Percentiles rank a stretch among this genome's conserved stretches.
These are phyloP conservation scores for Conringia planisiliqua DNA, from an alignment of 345 rosid species.

Conservation along the genomic window DNA sequence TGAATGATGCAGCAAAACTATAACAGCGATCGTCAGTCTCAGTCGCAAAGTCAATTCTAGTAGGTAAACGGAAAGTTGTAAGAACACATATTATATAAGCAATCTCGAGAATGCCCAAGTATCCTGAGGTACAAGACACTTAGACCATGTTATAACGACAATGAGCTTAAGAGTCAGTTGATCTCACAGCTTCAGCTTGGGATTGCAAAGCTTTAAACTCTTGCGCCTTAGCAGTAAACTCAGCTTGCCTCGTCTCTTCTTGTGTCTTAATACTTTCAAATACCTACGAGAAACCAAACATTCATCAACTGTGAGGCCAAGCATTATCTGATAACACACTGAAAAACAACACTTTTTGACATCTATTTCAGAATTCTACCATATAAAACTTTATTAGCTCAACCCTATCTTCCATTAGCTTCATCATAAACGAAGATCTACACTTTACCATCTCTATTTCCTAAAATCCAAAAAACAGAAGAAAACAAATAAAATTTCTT, in stretches of 20 bases:
- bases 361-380: not conserved
- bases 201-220: constrained; percentile 87
- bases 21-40: not conserved
- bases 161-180: not conserved
- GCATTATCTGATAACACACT: not conserved
- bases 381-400: not conserved
- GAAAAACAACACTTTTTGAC: not conserved
- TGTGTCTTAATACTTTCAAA: constrained; percentile 73
- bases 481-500: not conserved
- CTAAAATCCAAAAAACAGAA: not conserved
- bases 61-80: not conserved
- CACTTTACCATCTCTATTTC: not conserved
- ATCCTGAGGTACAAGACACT: not conserved
- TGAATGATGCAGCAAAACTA: not conserved
- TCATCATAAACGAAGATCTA: not conserved
- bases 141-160: not conserved
- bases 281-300: constrained; percentile 40
- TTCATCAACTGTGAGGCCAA: constrained; percentile 8
- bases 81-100: not conserved
- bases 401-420: not conserved
- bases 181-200: constrained; percentile 83
- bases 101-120: not conserved
- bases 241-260: constrained; percentile 80
- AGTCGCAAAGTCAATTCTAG: not conserved
- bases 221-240: constrained; percentile 57